Evolutionary conservation across 441 rosid species (phyloP).

Genomic region (Adansonia gregorii): DNA sequence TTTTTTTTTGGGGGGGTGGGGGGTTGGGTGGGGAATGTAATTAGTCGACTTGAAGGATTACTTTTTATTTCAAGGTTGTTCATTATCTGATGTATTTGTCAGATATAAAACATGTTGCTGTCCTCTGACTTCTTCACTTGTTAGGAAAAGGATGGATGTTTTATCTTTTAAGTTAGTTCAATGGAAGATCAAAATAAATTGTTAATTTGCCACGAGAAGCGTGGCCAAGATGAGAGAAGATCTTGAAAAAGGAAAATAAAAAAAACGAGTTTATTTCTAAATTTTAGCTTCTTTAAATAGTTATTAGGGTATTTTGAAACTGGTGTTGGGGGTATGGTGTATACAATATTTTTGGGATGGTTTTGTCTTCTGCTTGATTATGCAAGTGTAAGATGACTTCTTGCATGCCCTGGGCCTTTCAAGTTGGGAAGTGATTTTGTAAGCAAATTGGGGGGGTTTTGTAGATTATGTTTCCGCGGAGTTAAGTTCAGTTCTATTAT

Average conservation of each 20-base stretch:
- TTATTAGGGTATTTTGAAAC: background rate
- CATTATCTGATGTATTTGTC: background rate
- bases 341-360: background rate
- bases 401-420: background rate
- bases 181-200: background rate
- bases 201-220: background rate
- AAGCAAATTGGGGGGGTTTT: no score
- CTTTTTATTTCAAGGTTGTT: conserved; percentile 6
- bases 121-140: conserved; percentile 1
- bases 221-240: background rate
- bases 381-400: no score
- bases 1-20: background rate
- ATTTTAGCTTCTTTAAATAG: background rate
- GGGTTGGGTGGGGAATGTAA: background rate
- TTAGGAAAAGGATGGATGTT: conserved; percentile 2
- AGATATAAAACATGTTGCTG: background rate
- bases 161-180: background rate
- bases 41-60: background rate
- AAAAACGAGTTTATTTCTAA: background rate
- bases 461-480: background rate
- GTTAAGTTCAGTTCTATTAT: background rate
- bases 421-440: background rate
- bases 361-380: background rate
- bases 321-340: background rate
- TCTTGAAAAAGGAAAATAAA: background rate